These are phyloP conservation scores for Tricholoma furcatifolium DNA, from an alignment of 768 basidiomycete genomes.

Conservation along the genomic window DNA sequence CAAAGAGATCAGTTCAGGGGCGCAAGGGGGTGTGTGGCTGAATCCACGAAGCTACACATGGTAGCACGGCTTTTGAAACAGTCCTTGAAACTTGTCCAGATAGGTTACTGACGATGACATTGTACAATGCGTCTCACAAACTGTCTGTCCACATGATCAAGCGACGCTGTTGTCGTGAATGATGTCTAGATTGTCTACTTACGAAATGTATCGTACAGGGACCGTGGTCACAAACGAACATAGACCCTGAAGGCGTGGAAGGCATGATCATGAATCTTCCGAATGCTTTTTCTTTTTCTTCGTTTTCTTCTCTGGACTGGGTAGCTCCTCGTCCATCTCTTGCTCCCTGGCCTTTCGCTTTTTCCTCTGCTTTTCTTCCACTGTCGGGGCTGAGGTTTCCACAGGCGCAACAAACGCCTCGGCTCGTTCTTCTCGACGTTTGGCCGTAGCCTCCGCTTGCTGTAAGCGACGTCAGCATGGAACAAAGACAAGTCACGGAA, in stretches of 20 bases:
- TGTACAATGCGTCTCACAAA: no score
- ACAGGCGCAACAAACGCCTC: conserved; percentile 86
- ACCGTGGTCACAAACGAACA: no score
- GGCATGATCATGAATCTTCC: conserved; percentile 7
- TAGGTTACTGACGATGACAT: no score
- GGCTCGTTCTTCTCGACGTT: conserved; percentile 77
- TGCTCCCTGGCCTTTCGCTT: conserved; percentile 41
- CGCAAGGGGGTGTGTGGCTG: no score
- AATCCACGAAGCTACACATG: no score
- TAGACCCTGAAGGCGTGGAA: not conserved
- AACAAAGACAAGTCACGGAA: not conserved
- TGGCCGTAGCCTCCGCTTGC: conserved; percentile 77
- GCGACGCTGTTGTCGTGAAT: no score
- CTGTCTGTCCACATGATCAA: no score
- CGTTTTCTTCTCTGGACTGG: conserved; percentile 22
- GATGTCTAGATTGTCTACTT: no score
- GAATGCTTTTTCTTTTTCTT: conserved; percentile 32
- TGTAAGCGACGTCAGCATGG: conserved; percentile 26
- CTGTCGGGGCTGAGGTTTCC: conserved; percentile 71
- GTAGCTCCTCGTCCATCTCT: conserved; percentile 23
- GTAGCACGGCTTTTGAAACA: no score
- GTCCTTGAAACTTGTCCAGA: no score
- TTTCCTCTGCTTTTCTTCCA: conserved; percentile 75
- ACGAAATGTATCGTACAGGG: no score
- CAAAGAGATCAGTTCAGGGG: no score